Evolutionary conservation across 108 stramenopile species (phyloP), one percentile per base, ranked within the genome.

Genomic region (Nitzschia sp.): DNA sequence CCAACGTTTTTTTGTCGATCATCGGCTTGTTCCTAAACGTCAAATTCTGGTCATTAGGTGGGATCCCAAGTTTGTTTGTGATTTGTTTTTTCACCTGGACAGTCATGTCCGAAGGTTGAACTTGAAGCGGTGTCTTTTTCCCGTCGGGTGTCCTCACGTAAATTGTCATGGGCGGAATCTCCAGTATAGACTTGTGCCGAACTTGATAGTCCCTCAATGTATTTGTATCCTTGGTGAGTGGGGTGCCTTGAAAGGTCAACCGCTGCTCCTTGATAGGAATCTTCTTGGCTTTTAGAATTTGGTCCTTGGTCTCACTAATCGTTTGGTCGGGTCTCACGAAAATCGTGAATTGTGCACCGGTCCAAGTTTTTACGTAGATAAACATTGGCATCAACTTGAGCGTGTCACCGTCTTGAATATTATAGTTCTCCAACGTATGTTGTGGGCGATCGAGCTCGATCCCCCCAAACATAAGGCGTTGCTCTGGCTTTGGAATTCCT

Each of bases 311-410:
- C 4, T 70, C 68, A 47, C 54, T 33, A 19, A 70, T 19, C 29
- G 68, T 70, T 4, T 70, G 32, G 42, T 35, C 59, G 18, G 69
- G 69, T 17, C 3, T n/a, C 6, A 70, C 69, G 21, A 27, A 24
- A 1, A 80, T 25, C 3, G 70, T 51, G 28, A 56, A 38, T 23
- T 45, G 47, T 18, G 28, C 34, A 0, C 72, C 60, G 18, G 58
- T 67, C 19, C 33, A 66, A 0, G 66, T 48, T 28, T 46, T 63
- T 6, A 78, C 66, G 24, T 62, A 38, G 19, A 78, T 74, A 46
- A 62, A 46, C 77, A 74, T 74, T 5, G 65, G 65, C 4, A 42
- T 59, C n/a, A 75, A 34, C 17, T 60, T 54, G 3, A 75, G 59
- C 5, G 58, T 67, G 0, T 45, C 46, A 9, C 58, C 46, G 57